These are phyloP conservation scores for Fragilaria crotonensis DNA, from an alignment of 108 stramenopile genomes.

Conservation along the genomic window DNA sequence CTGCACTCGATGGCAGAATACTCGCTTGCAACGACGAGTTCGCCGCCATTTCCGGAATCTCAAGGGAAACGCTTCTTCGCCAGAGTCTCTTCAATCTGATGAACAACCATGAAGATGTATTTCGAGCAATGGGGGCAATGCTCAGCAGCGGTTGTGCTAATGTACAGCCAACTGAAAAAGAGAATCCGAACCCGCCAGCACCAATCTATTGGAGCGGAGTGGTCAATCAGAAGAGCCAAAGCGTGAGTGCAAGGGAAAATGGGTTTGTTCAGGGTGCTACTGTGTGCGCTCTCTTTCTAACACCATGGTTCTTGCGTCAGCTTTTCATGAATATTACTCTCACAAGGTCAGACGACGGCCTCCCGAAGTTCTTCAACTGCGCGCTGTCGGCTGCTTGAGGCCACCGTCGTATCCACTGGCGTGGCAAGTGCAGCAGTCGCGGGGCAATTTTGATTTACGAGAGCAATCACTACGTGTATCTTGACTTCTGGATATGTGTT, in stretches of 20 bases:
- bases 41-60: conserved; percentile 37
- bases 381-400: conserved; percentile 23
- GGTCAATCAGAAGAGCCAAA: conserved; percentile 23
- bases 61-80: conserved; percentile 30
- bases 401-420: too few species aligned
- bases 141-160: conserved; percentile 11
- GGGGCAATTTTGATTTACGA: too few species aligned
- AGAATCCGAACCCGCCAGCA: not conserved
- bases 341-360: conserved; percentile 49
- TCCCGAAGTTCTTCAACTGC: conserved; percentile 80
- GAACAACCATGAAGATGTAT: conserved; percentile 73
- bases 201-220: conserved; percentile 41
- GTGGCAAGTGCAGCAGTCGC: too few species aligned
- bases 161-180: not conserved
- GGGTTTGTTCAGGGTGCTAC: not conserved
- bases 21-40: conserved; percentile 76
- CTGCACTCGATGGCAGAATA: conserved; percentile 75
- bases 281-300: not conserved
- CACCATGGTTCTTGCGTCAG: not conserved
- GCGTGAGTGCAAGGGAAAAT: too few species aligned
- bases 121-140: conserved; percentile 77
- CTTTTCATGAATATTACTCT: conserved; percentile 53
- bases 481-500: too few species aligned
- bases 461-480: too few species aligned
- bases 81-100: conserved; percentile 60